Conservation (phyloP, 208 protist genomes). For the Leishmania braziliensis region DNA sequence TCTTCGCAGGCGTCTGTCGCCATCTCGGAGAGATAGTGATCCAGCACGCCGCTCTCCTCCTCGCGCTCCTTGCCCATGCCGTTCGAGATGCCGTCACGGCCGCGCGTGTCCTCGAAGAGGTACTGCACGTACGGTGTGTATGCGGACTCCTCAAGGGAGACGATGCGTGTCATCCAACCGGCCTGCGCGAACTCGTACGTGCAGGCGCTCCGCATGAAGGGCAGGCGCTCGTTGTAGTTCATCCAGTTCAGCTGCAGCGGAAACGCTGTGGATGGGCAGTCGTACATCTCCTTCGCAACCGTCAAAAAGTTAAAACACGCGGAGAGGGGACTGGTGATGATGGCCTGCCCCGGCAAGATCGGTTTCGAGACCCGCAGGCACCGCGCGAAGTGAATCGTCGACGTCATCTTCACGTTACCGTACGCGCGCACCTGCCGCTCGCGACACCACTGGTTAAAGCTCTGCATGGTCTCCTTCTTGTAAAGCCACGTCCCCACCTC, state of each 20-base stretch:
- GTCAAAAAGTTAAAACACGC: constrained; percentile 82
- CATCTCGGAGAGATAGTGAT: constrained; percentile 86
- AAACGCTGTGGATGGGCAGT: constrained; percentile 41
- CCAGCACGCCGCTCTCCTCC: constrained; percentile 68
- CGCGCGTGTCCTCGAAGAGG: constrained; percentile 84
- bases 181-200: constrained; percentile 67
- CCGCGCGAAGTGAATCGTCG: constrained; percentile 69
- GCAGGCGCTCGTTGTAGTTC: constrained; percentile 80
- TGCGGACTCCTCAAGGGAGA: constrained; percentile 69
- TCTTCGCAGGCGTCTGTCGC: constrained; percentile 86
- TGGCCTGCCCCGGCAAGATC: constrained; percentile 70
- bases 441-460: constrained; percentile 77
- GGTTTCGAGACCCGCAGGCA: constrained; percentile 63
- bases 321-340: constrained; percentile 70
- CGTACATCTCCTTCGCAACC: constrained; percentile 73
- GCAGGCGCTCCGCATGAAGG: constrained; percentile 54
- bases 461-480: constrained; percentile 66
- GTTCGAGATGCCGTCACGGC: constrained; percentile 74
- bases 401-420: constrained; percentile 73
- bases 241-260: constrained; percentile 87
- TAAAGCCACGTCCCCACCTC: constrained; percentile 87
- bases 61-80: constrained; percentile 80
- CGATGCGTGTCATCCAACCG: constrained; percentile 84
- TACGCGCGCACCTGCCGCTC: constrained; percentile 65
- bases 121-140: constrained; percentile 79